phyloP scores from a whole-genome alignment of 257 asterid genomes.

The Plantago major region DNA sequence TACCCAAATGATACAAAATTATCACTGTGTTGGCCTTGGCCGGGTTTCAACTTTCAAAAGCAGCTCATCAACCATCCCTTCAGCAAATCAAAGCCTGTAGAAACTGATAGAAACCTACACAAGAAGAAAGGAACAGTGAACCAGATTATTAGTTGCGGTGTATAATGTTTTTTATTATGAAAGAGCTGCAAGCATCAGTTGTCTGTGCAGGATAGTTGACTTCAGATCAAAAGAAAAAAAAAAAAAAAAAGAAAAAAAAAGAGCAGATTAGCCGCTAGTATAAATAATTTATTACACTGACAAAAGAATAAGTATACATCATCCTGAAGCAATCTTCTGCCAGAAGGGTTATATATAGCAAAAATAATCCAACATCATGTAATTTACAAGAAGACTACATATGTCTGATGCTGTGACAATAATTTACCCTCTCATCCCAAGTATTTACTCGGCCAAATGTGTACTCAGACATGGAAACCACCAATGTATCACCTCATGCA shows the following conservation, averaged over 20 bases:
- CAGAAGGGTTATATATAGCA: slow-evolving; percentile 17
- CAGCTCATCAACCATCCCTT: no score
- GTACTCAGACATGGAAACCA: neutral
- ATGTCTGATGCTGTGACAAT: slow-evolving; percentile 10
- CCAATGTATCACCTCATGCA: slow-evolving; percentile 11
- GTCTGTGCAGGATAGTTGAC: neutral
- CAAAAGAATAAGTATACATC: neutral
- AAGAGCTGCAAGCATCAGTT: no score
- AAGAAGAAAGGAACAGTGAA: no score
- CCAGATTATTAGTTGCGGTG: no score
- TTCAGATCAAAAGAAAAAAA: neutral
- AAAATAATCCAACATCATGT: slow-evolving; percentile 9
- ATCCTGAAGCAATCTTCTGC: slow-evolving; percentile 17
- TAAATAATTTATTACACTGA: neutral
- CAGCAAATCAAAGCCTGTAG: no score
- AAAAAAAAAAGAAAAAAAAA: no score
- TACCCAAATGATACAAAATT: no score
- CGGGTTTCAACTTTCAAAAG: no score
- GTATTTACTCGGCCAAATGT: no score
- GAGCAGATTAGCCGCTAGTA: neutral
- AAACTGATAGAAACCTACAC: no score
- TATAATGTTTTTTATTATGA: no score
- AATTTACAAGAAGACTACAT: slow-evolving; percentile 11
- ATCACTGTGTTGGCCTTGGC: no score
- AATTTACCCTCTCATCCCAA: slow-evolving; percentile 13